Percentiles rank a stretch among this genome's conserved stretches.
Evolutionary conservation across 2,329 filamentous ascomycete genomes (phyloP).

Genomic region (Fonsecaea nubica): DNA sequence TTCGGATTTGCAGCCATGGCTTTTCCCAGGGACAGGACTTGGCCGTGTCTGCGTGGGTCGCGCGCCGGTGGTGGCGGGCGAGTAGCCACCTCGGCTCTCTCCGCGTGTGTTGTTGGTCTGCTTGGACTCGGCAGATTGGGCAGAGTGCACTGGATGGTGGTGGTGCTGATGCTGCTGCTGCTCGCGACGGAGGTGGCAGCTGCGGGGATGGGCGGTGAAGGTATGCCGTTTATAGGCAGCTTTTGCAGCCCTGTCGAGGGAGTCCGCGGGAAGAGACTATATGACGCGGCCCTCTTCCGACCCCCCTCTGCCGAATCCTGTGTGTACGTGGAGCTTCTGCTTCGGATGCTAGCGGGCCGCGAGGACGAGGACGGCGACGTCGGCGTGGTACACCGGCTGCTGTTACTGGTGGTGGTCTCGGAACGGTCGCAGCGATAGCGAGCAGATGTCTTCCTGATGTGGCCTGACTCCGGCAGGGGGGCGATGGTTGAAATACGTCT

Average conservation of each 20-base stretch:
- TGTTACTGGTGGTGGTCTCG: not conserved
- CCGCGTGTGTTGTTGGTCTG: not conserved
- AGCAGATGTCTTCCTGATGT: slow-evolving; percentile 33
- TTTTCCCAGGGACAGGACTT: slow-evolving; percentile 15
- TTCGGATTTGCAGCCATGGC: slow-evolving; percentile 2
- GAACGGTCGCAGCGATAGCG: slow-evolving; percentile 30
- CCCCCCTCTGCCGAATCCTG: slow-evolving; percentile 18
- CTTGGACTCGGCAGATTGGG: not conserved
- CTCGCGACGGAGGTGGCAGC: not conserved
- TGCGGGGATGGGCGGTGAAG: slow-evolving; percentile 13
- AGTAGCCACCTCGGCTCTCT: not conserved
- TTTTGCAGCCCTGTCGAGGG: slow-evolving; percentile 15
- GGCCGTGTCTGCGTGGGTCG: slow-evolving; percentile 1
- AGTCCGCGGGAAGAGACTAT: slow-evolving; percentile 35
- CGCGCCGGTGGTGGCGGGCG: slow-evolving; percentile 3
- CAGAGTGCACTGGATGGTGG: not conserved
- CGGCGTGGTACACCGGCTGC: slow-evolving; percentile 22
- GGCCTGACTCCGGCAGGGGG: slow-evolving; percentile 33
- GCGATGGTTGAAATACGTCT: slow-evolving; percentile 34
- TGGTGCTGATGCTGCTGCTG: not conserved
- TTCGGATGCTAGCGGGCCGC: slow-evolving; percentile 27
- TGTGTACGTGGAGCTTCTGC: slow-evolving; percentile 24
- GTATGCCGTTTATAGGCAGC: slow-evolving; percentile 1
- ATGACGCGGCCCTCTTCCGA: slow-evolving; percentile 25
- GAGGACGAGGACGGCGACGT: slow-evolving; percentile 8